Base-by-base conservation (phyloP, 176 grass and related monocot genomes). In the Oryza punctata region DNA sequence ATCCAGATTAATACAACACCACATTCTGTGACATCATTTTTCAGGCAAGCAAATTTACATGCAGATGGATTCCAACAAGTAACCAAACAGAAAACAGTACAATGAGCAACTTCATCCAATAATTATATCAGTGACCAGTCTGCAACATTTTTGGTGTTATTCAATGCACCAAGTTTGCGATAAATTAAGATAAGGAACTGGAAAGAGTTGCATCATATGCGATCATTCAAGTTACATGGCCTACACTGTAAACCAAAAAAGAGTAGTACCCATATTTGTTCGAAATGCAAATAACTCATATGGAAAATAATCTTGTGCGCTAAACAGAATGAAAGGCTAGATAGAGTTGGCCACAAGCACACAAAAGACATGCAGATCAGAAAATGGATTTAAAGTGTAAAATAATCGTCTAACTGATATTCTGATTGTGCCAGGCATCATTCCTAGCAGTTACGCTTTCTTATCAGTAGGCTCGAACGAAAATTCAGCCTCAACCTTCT, bases 401-500 rank as follows among this genome's bases (percentile, higher is more conserved):
- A 78, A 6, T 11, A 15, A 12, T 43, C 5, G 9, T 38, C 15
- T 32, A 33, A 50, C 47, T 16, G 47, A 18, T 1, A 16, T 16
- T 12, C n/a, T 15, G 61, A 10, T 64, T 67, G 47, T 10, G 15
- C 14, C 5, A 28, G 1, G 5, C 15, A 57, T 28, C 3, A 28
- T 26, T 57, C 32, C 45, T 67, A 27, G 47, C 6, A 1, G 13
- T 68, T 83, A 78, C 3, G 73, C 80, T 65, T 72, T 85, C 12
- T 32, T 85, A 15, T 57, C 72, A 45, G 57, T 68, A 23, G 81
- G 81, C 73, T 64, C 70, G 16, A 75, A 70, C 0, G 84, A 28
- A 65, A 94, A 87, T 23, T 68, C 54, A 83, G 88, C 65, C 86
- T 94, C 92, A n/a, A 91, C 74, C 79, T 97, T 94, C 45, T 78